phyloP scores from a whole-genome alignment of 2,329 filamentous ascomycete species.

The Ophiognomonia clavigignenti-juglandacearum region DNA sequence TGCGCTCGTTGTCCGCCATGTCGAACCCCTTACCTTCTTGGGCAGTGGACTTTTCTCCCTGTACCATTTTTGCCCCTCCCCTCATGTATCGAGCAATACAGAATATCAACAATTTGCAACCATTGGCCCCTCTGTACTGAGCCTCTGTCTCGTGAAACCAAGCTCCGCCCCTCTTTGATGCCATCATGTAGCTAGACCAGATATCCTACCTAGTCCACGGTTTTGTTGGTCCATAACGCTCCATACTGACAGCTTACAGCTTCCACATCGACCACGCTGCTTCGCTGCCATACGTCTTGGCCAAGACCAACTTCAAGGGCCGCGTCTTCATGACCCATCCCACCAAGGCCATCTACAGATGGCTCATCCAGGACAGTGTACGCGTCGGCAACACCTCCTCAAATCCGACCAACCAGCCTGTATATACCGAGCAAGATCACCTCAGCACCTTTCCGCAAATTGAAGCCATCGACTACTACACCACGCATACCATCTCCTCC shows the following conservation, averaged over 20 bases:
- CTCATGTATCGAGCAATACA: constrained; percentile 26
- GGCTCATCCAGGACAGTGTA: constrained; percentile 96
- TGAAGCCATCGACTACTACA: constrained; percentile 97
- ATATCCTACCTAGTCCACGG: too few species aligned
- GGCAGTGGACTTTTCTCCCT: background rate
- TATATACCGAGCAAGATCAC: constrained; percentile 95
- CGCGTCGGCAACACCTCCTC: constrained; percentile 73
- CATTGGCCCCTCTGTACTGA: constrained; percentile 16
- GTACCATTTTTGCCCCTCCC: too few species aligned
- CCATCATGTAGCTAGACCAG: constrained; percentile 12
- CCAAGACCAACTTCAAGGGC: constrained; percentile 96
- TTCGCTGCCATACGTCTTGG: constrained; percentile 93
- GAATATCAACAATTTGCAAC: constrained; percentile 14
- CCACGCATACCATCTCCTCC: constrained; percentile 93
- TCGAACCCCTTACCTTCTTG: background rate
- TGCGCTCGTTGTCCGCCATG: constrained; percentile 1
- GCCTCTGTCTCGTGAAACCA: constrained; percentile 12
- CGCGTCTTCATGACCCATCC: constrained; percentile 99
- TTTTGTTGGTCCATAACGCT: too few species aligned
- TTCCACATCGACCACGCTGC: constrained; percentile 99
- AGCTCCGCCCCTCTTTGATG: constrained; percentile 5
- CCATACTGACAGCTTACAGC: constrained; percentile 45
- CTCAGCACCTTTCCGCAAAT: constrained; percentile 90
- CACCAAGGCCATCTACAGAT: constrained; percentile 99
- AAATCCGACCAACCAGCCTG: constrained; percentile 61